These are phyloP conservation scores for Cyclaneusma minus DNA, from an alignment of 2,329 filamentous ascomycete genomes.

Conservation along the genomic window DNA sequence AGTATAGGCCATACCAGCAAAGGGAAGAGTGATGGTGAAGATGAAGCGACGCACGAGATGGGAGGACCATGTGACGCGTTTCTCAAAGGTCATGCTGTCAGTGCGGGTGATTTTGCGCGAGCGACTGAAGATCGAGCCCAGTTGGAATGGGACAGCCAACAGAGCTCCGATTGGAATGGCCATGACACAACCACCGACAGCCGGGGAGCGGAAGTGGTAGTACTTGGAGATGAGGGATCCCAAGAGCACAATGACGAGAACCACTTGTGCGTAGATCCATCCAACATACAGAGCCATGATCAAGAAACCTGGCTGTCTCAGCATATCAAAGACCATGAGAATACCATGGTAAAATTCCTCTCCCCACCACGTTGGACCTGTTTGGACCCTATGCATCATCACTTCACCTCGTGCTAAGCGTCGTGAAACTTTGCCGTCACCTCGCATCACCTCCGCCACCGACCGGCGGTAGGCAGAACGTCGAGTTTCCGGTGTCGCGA, in stretches of 20 bases:
- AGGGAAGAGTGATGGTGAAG: constrained; percentile 51
- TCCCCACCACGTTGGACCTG: constrained; percentile 61
- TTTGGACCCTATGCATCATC: constrained; percentile 59
- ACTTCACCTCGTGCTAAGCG: constrained; percentile 57
- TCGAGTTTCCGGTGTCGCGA: constrained; percentile 56
- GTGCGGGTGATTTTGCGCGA: constrained; percentile 44
- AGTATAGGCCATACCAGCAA: constrained; percentile 53
- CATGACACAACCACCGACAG: constrained; percentile 51
- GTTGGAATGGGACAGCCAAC: constrained; percentile 57
- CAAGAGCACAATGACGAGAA: constrained; percentile 54
- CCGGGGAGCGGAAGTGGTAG: constrained; percentile 47
- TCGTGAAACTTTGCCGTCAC: constrained; percentile 33
- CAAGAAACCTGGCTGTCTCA: constrained; percentile 59
- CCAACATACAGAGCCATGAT: constrained; percentile 56
- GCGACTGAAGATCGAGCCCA: constrained; percentile 53
- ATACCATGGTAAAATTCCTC: constrained; percentile 61
- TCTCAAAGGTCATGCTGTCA: constrained; percentile 52
- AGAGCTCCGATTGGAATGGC: constrained; percentile 53
- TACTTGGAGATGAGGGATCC: constrained; percentile 55
- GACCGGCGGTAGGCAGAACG: constrained; percentile 53
- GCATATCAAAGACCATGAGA: constrained; percentile 51
- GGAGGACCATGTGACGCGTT: constrained; percentile 51
- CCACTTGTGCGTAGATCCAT: constrained; percentile 67
- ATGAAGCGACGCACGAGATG: constrained; percentile 53
- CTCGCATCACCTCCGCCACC: constrained; percentile 43